Evolutionary conservation across 768 basidiomycete species (phyloP), one percentile per base, ranked within the genome.

Genomic region (Termitomyces sp.): DNA sequence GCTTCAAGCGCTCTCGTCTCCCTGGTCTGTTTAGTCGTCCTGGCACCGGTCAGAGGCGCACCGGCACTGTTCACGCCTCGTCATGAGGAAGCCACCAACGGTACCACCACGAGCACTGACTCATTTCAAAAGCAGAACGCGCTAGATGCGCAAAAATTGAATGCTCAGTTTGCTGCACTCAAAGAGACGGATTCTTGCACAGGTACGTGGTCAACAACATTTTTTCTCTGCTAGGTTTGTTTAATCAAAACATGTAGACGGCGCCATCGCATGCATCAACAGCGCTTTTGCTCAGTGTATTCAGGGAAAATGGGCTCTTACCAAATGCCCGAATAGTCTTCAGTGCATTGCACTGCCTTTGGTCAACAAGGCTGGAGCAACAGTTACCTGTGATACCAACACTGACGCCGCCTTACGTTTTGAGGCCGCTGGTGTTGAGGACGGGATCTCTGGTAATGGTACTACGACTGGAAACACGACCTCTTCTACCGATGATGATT

Each of bases 281-380:
- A 63, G 65, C 18, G 67, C 66, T 6, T 81, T 82, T 61, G 82
- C 81, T 0, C 77, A 80, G 65, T 84, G 83, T 61, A 65, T 75
- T 11, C 55, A 52, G 3, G 75, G 76, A 12, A 75, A 78, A 62
- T 84, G 79, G 76, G 60, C 58, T 1, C 22, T 79, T 33, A 73
- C 72, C 0, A 67, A 69, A 1, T 84, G 83, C 66, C 35, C 72
- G 3, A 55, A 57, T 24, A 72, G 67, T 7, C 71, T 75, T 15
- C 68, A 65, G n/a, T 85, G 85, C 63, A 74, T 76, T 36, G 82
- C 82, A 0, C 71, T 85, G 22, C 84, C 85, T 3, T 70, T 81
- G 38, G 76, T 83, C 56, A 79, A 79, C 66, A 74, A 75, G 44
- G 61, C 76, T 12, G 84, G 85, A 3, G 79, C 79, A 1, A 75